Conservation (phyloP, 768 basidiomycete genomes). For the Cystofilobasidium macerans region DNA sequence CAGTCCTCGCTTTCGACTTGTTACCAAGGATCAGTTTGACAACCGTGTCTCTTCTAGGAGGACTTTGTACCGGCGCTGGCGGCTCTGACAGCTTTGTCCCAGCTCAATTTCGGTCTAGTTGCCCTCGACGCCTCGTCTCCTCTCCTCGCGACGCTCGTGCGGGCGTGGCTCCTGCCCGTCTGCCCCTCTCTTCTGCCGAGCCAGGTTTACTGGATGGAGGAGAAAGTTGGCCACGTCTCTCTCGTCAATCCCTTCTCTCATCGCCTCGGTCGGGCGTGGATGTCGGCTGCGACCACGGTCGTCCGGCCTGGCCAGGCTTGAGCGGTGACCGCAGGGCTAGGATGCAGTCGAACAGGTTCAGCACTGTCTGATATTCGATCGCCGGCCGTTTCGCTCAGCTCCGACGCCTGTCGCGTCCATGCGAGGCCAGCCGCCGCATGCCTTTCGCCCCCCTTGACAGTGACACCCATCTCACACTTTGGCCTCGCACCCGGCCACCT, state of each 20-base stretch:
- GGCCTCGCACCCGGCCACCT: too few relatives aligned
- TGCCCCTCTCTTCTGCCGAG: not conserved
- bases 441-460: not conserved
- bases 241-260: slow-evolving; percentile 1
- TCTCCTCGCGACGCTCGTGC: not conserved
- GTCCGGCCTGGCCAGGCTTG: too few relatives aligned
- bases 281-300: too few relatives aligned
- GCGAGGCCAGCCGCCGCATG: too few relatives aligned
- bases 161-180: too few relatives aligned
- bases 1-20: not conserved
- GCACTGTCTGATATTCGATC: too few relatives aligned
- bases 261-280: not conserved
- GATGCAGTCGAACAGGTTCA: too few relatives aligned
- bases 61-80: not conserved
- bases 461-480: too few relatives aligned
- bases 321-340: too few relatives aligned
- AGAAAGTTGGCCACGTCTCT: not conserved
- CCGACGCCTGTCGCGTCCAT: too few relatives aligned
- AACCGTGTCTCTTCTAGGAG: not conserved
- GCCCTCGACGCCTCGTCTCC: not conserved
- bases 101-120: not conserved
- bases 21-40: not conserved
- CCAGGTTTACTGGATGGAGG: not conserved
- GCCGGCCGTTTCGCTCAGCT: too few relatives aligned
- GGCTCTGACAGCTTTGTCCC: not conserved